Evolutionary conservation across 768 basidiomycete genomes (phyloP).

Genomic region (Cystofilobasidium ferigula): DNA sequence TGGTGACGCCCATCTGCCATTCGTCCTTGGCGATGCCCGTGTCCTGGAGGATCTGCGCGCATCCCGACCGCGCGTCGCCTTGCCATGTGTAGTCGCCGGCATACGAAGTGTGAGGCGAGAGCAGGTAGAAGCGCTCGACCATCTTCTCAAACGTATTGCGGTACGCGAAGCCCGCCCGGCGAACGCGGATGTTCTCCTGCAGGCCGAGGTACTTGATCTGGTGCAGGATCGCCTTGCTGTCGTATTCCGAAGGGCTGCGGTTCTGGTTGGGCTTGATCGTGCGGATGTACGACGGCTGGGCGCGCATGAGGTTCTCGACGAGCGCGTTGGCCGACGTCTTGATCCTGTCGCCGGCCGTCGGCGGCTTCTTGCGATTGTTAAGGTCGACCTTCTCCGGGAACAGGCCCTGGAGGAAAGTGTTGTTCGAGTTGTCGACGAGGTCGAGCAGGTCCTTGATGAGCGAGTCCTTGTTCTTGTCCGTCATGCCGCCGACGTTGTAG

Average conservation of each 20-base stretch:
- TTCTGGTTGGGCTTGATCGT: slow-evolving; percentile 99
- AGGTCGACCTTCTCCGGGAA: slow-evolving; percentile 94
- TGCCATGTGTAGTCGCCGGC: slow-evolving; percentile 98
- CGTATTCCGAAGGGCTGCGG: slow-evolving; percentile 80
- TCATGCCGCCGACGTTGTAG: slow-evolving; percentile 97
- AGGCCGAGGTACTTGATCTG: slow-evolving; percentile 98
- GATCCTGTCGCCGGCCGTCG: slow-evolving; percentile 94
- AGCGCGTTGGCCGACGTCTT: slow-evolving; percentile 90
- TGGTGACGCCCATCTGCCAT: slow-evolving; percentile 99
- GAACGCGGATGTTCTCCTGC: slow-evolving; percentile 95
- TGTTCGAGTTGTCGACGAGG: slow-evolving; percentile 64
- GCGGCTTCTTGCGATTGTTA: slow-evolving; percentile 92
- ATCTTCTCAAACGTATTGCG: slow-evolving; percentile 93
- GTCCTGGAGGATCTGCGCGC: slow-evolving; percentile 81
- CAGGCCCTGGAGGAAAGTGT: slow-evolving; percentile 71
- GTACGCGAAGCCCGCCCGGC: slow-evolving; percentile 95
- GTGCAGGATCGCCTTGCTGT: slow-evolving; percentile 86
- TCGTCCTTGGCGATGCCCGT: slow-evolving; percentile 93
- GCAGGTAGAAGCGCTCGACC: slow-evolving; percentile 92
- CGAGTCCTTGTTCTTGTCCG: slow-evolving; percentile 99
- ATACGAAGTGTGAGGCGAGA: slow-evolving; percentile 90
- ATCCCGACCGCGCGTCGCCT: slow-evolving; percentile 79
- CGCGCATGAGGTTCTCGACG: slow-evolving; percentile 91
- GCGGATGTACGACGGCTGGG: slow-evolving; percentile 93
- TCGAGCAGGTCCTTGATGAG: slow-evolving; percentile 90